Percentiles rank a stretch among this genome's conserved stretches.
Conservation (phyloP, 2,329 filamentous ascomycete species). For the Hypoxylon sp. region DNA sequence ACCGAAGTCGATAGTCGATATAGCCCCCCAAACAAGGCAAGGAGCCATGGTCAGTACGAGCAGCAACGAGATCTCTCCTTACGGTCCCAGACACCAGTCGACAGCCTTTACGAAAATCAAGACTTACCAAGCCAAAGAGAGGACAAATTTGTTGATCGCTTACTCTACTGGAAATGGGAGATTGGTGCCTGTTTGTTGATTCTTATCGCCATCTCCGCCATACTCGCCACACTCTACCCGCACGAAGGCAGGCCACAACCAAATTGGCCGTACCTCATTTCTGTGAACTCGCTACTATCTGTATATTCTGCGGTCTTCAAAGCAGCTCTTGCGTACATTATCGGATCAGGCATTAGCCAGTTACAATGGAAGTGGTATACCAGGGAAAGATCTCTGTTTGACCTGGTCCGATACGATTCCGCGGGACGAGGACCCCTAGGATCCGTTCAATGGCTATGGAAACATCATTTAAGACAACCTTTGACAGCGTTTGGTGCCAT, state of each 20-base stretch:
- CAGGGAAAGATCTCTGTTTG: constrained; percentile 7
- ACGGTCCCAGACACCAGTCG: background rate
- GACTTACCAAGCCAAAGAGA: background rate
- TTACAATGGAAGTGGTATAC: constrained; percentile 22
- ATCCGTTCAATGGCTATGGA: constrained; percentile 5
- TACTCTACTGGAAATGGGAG: constrained; percentile 1
- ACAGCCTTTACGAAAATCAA: background rate
- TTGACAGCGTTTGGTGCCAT: constrained; percentile 5
- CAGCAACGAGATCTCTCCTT: background rate
- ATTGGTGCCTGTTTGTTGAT: background rate
- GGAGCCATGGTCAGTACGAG: background rate
- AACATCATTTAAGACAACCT: constrained; percentile 2
- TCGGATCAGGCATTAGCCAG: constrained; percentile 2
- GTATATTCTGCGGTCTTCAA: background rate
- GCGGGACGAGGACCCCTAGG: constrained; percentile 11
- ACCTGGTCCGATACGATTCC: constrained; percentile 16
- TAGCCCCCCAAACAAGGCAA: background rate
- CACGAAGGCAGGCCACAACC: background rate
- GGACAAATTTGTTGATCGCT: background rate
- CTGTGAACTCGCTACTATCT: constrained; percentile 5
- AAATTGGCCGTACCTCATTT: background rate
- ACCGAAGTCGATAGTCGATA: background rate
- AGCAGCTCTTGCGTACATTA: background rate
- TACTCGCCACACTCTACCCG: background rate
- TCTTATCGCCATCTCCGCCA: background rate